Evolutionary conservation across 257 asterid genomes (phyloP).

Genomic region (Petunia secreta): DNA sequence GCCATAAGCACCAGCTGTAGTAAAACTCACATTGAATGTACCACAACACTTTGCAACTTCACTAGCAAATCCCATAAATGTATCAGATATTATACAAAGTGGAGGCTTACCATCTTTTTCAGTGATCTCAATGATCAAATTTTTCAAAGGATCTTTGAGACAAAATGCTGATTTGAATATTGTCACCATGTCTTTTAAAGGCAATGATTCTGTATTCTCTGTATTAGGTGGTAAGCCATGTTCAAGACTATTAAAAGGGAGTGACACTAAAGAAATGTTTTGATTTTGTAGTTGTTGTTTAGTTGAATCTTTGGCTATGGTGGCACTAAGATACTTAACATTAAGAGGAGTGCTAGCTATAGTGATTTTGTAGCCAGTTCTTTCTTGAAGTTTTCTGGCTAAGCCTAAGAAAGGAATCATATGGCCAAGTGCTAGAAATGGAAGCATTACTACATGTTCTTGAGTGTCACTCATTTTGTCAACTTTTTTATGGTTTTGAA

Average conservation of each 20-base stretch:
- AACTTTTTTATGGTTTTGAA: not conserved
- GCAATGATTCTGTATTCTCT: slow-evolving; percentile 74
- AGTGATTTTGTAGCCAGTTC: slow-evolving; percentile 50
- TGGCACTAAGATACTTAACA: slow-evolving; percentile 47
- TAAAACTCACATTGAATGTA: slow-evolving; percentile 54
- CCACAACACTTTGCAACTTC: slow-evolving; percentile 62
- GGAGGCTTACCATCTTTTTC: slow-evolving; percentile 56
- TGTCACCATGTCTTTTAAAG: slow-evolving; percentile 45
- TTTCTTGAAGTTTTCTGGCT: slow-evolving; percentile 46
- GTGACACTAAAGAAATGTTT: slow-evolving; percentile 46
- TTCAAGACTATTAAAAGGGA: slow-evolving; percentile 54
- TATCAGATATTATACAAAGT: slow-evolving; percentile 79
- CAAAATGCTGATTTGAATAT: slow-evolving; percentile 54
- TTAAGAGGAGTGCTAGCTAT: slow-evolving; percentile 68
- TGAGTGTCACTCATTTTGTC: slow-evolving; percentile 14
- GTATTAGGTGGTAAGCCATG: slow-evolving; percentile 73
- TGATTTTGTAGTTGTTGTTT: slow-evolving; percentile 26
- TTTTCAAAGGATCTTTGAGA: slow-evolving; percentile 46
- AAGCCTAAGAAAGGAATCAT: slow-evolving; percentile 65
- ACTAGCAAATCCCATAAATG: slow-evolving; percentile 72
- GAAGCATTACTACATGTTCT: slow-evolving; percentile 62
- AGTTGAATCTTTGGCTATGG: slow-evolving; percentile 36
- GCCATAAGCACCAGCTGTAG: slow-evolving; percentile 90
- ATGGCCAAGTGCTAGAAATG: slow-evolving; percentile 73
- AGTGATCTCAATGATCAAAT: slow-evolving; percentile 41